Percentiles rank a stretch among this genome's conserved stretches.
Evolutionary conservation across 768 basidiomycete species (phyloP).

Genomic region (Lentinula guzmanii): DNA sequence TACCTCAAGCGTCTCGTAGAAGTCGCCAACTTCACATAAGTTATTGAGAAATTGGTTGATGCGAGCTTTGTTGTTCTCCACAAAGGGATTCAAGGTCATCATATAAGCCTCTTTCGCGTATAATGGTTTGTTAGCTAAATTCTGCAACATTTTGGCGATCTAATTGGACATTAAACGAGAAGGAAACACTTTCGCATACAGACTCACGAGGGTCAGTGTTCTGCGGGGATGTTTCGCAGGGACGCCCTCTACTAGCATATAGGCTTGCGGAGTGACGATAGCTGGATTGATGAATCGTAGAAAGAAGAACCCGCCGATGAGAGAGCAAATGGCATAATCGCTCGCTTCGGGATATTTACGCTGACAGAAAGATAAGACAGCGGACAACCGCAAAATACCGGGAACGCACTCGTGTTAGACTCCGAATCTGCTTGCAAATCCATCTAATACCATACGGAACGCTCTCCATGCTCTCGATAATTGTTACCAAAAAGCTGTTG

Average conservation of each 20-base stretch:
- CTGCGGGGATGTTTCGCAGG: conserved; percentile 97
- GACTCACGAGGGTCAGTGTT: conserved; percentile 81
- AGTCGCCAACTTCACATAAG: conserved; percentile 97
- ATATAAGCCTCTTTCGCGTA: conserved; percentile 98
- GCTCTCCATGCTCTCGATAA: conserved; percentile 97
- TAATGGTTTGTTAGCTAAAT: conserved; percentile 96
- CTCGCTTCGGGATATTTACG: conserved; percentile 98
- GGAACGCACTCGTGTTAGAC: conserved; percentile 78
- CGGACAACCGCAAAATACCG: conserved; percentile 4
- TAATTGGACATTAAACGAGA: conserved; percentile 22
- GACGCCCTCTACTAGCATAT: conserved; percentile 98
- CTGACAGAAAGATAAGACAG: conserved; percentile 33
- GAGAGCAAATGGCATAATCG: conserved; percentile 96
- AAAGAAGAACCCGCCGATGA: conserved; percentile 99
- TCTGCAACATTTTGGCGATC: conserved; percentile 99
- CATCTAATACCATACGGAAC: conserved; percentile 99
- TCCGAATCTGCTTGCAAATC: conserved; percentile 99
- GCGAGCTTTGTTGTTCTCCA: conserved; percentile 96
- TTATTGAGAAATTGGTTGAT: conserved; percentile 97
- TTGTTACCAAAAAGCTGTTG: conserved; percentile 93
- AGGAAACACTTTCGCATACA: conserved; percentile 11
- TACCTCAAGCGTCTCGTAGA: conserved; percentile 97
- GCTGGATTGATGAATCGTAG: conserved; percentile 99
- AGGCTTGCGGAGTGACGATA: conserved; percentile 97
- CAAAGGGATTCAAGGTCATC: conserved; percentile 97